Conservation (phyloP, 768 basidiomycete genomes). For the Lepiota venenata region DNA sequence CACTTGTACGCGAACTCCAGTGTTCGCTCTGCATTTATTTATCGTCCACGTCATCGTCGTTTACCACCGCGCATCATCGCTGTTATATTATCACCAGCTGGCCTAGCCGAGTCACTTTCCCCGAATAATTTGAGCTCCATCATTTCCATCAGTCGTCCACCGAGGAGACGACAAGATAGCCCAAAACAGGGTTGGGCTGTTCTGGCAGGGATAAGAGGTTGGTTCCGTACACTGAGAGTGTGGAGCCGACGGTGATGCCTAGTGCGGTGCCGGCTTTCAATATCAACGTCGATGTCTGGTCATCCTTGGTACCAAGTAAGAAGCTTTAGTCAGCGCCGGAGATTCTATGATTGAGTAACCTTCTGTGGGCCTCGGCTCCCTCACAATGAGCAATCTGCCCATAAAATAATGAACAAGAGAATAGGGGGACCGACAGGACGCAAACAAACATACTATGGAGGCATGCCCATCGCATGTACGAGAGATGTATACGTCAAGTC, state of each 20-base stretch:
- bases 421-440: not conserved
- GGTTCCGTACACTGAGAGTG: conserved; percentile 20
- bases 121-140: conserved; percentile 20
- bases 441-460: conserved; percentile 20
- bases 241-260: conserved; percentile 26
- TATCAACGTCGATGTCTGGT: conserved; percentile 8
- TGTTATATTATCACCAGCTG: conserved; percentile 24
- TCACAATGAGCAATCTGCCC: too few species aligned
- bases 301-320: conserved; percentile 19
- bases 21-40: too few species aligned
- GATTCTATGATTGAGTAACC: conserved; percentile 27
- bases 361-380: conserved; percentile 27
- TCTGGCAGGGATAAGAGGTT: conserved; percentile 19
- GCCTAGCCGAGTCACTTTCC: conserved; percentile 17
- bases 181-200: conserved; percentile 20
- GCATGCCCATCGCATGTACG: conserved; percentile 28
- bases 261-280: conserved; percentile 29
- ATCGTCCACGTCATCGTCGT: too few species aligned
- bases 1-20: too few species aligned
- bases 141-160: conserved; percentile 29
- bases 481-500: conserved; percentile 28
- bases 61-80: too few species aligned
- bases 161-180: conserved; percentile 17
- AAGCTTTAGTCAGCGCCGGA: conserved; percentile 25
- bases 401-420: not conserved